phyloP scores from a whole-genome alignment of 805 yeast genomes.

The Blastobotrys parvus region DNA sequence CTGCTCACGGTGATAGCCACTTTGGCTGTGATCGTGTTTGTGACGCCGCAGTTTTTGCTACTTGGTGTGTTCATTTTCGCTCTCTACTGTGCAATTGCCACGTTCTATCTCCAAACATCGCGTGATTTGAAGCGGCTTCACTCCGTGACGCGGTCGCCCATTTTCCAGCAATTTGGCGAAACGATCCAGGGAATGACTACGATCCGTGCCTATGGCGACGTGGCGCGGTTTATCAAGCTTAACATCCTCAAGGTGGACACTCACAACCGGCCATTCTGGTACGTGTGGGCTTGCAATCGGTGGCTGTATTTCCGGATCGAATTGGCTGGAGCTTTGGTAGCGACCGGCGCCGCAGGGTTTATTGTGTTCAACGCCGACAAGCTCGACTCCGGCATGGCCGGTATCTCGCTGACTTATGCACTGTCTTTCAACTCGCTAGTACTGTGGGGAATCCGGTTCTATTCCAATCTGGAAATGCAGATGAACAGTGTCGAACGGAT shows the following conservation, averaged over 20 bases:
- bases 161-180: constrained; percentile 93
- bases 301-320: constrained; percentile 88
- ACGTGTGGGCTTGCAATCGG: constrained; percentile 90
- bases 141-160: constrained; percentile 85
- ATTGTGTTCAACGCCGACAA: constrained; percentile 56
- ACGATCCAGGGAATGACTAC: constrained; percentile 88
- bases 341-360: constrained; percentile 73
- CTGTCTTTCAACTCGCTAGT: constrained; percentile 82
- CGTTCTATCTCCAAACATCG: constrained; percentile 67
- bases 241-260: constrained; percentile 73
- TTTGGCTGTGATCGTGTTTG: constrained; percentile 59
- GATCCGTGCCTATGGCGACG: constrained; percentile 93
- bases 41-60: constrained; percentile 78
- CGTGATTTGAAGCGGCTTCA: constrained; percentile 89
- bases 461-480: constrained; percentile 85
- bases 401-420: constrained; percentile 87
- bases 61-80: constrained; percentile 60
- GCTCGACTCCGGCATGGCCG: constrained; percentile 90
- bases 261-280: constrained; percentile 87
- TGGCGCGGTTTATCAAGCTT: constrained; percentile 71
- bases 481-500: constrained; percentile 96
- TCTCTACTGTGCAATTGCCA: constrained; percentile 64
- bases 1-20: constrained; percentile 60
- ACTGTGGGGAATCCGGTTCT: constrained; percentile 86
- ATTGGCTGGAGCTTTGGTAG: constrained; percentile 71